Percentiles rank a stretch among this genome's conserved stretches.
phyloP scores from a whole-genome alignment of 495 filamentous ascomycete species.

The Aspergillus sclerotioniger region DNA sequence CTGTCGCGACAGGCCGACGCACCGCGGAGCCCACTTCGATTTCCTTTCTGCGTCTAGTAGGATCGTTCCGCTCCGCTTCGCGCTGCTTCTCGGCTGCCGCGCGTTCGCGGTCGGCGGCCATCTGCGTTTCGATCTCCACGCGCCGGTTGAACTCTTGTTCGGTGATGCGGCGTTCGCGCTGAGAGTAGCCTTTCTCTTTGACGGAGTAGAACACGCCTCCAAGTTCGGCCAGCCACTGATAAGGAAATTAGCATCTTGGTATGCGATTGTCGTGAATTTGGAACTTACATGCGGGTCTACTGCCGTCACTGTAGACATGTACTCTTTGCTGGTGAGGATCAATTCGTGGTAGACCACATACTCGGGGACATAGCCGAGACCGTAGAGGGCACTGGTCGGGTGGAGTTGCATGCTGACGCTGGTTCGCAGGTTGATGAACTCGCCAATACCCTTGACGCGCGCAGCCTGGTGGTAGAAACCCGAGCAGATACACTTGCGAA shows the following conservation, averaged over 20 bases:
- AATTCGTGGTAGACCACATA: constrained; percentile 99
- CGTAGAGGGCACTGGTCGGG: constrained; percentile 89
- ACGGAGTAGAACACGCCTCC: constrained; percentile 98
- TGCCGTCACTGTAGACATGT: constrained; percentile 96
- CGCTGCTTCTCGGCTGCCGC: constrained; percentile 57
- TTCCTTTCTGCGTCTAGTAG: constrained; percentile 34
- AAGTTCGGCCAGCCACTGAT: constrained; percentile 88
- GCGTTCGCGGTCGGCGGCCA: constrained; percentile 80
- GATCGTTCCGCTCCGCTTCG: constrained; percentile 38
- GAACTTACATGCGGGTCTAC: constrained; percentile 80
- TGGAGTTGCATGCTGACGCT: constrained; percentile 91
- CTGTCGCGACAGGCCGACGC: constrained; percentile 35
- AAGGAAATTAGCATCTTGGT: constrained; percentile 14
- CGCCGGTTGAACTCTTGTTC: constrained; percentile 93
- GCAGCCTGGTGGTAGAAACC: constrained; percentile 99
- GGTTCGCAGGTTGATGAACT: constrained; percentile 95
- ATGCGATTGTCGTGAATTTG: not conserved
- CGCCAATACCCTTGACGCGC: constrained; percentile 91
- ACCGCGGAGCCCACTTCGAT: constrained; percentile 43
- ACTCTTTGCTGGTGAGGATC: constrained; percentile 94
- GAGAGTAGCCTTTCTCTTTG: constrained; percentile 96
- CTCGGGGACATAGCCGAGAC: constrained; percentile 88
- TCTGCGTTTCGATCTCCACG: constrained; percentile 93
- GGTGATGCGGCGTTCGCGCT: constrained; percentile 81
- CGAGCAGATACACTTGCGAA: constrained; percentile 94